phyloP scores from a whole-genome alignment of 2,329 filamentous ascomycete species.

The Purpureocillium lavendulum region DNA sequence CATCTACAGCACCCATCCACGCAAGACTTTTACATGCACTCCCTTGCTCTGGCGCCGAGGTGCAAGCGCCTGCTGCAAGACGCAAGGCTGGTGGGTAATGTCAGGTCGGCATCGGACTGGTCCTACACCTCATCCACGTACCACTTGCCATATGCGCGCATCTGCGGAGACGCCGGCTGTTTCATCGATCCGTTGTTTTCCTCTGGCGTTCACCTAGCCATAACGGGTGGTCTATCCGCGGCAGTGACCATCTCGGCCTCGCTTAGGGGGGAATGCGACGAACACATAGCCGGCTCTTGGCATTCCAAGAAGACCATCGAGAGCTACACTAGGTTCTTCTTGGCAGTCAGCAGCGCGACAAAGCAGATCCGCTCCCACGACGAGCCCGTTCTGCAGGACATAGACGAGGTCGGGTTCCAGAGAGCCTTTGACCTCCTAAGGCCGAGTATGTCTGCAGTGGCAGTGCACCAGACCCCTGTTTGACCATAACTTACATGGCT shows the following conservation, averaged over 20 bases:
- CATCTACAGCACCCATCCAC: constrained; percentile 5
- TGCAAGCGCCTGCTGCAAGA: constrained; percentile 19
- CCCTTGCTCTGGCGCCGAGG: constrained; percentile 22
- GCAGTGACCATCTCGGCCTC: constrained; percentile 33
- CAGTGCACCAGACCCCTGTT: too few relatives aligned
- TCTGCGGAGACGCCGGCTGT: constrained; percentile 37
- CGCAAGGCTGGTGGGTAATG: constrained; percentile 21
- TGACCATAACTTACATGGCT: too few relatives aligned
- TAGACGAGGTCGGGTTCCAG: constrained; percentile 32
- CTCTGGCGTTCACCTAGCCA: constrained; percentile 37
- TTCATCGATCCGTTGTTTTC: constrained; percentile 43
- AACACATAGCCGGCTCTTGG: constrained; percentile 28
- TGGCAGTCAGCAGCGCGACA: constrained; percentile 14
- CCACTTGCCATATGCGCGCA: constrained; percentile 26
- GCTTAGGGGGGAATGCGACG: constrained; percentile 26
- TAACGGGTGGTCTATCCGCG: constrained; percentile 33
- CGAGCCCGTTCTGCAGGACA: constrained; percentile 29
- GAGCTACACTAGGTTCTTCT: constrained; percentile 37
- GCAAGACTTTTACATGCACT: constrained; percentile 24
- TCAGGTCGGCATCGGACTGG: constrained; percentile 36
- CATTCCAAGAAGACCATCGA: constrained; percentile 35
- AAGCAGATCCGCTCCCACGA: constrained; percentile 31
- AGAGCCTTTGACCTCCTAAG: constrained; percentile 30
- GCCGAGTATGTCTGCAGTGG: constrained; percentile 22
- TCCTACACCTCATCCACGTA: constrained; percentile 37